These are phyloP conservation scores for Aspergillus alliaceus DNA, from an alignment of 2,329 filamentous ascomycete genomes.

Conservation along the genomic window DNA sequence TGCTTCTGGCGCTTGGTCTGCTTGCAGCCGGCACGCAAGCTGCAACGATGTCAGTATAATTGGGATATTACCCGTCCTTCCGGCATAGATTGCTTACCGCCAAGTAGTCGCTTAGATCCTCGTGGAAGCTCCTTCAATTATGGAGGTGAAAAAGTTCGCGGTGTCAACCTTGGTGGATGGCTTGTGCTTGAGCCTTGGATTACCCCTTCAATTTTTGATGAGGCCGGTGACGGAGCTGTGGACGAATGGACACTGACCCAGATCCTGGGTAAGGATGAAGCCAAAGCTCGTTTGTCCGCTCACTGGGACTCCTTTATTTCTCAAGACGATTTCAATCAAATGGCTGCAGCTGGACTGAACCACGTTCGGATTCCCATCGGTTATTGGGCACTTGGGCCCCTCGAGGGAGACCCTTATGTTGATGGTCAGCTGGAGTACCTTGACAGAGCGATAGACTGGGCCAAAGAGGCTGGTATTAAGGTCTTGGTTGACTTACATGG, in stretches of 20 bases:
- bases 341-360: conserved; percentile 59
- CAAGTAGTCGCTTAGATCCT: conserved; percentile 24
- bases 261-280: conserved; percentile 51
- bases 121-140: conserved; percentile 52
- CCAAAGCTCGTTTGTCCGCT: conserved; percentile 46
- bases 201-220: conserved; percentile 60
- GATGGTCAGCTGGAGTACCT: conserved; percentile 61
- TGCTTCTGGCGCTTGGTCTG: conserved; percentile 28
- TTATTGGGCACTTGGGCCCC: conserved; percentile 61
- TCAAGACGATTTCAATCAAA: conserved; percentile 55
- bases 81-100: conserved; percentile 4
- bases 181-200: conserved; percentile 66
- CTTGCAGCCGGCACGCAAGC: conserved; percentile 24
- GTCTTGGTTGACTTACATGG: conserved; percentile 69
- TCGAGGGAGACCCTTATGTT: conserved; percentile 60
- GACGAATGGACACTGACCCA: conserved; percentile 59
- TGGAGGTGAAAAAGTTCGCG: conserved; percentile 56
- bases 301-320: conserved; percentile 64
- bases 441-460: conserved; percentile 60
- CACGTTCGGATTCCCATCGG: conserved; percentile 66
- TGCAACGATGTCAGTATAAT: conserved; percentile 26
- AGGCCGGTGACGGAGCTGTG: conserved; percentile 48
- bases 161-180: conserved; percentile 67
- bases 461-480: conserved; percentile 57
- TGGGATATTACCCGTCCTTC: not conserved